Evolutionary conservation across 2,329 filamentous ascomycete genomes (phyloP), one percentile per base, ranked within the genome.

Genomic region (Aureobasidium sp.): DNA sequence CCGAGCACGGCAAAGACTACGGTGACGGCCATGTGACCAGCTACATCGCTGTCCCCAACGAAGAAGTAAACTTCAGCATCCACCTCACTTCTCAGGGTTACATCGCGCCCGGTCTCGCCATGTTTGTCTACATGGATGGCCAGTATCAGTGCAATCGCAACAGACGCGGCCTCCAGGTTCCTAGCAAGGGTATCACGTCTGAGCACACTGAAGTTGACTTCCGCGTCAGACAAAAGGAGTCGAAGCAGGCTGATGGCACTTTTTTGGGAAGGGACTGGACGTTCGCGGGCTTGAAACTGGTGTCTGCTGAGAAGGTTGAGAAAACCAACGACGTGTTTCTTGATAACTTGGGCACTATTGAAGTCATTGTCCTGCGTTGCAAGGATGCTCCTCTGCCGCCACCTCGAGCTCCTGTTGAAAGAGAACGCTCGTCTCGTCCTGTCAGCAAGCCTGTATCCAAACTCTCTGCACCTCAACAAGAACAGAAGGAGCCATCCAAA

Each of bases 141-240:
- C 74, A 83, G 8, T 88, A 88, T 67, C 86, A 88, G 70, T 86
- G 84, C 74, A 88, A 88, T 67, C 84, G 86, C 65, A 85, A 86
- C 72, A 77, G 81, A 45, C 76, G 79, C 45, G 74, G 80, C 42
- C 69, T 87, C 38, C 74, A 77, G 62, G 67, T 77, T 25, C 76
- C 77, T 18, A 67, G 61, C 10, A 66, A 67, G 6, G 69, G 64
- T 11, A 71, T 73, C 11, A 71, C 74, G 25, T 69, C 70, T 31
- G 71, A 72, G 8, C 73, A 77, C 55, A 76, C 78, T 29, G 72
- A 84, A 50, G 74, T 86, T 27, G 80, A 86, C 64, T 84, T 88
- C 62, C 73, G 77, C 10, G 76, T 88, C 5, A 79, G 85, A 2
- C 85, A 88, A 72, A 87, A 86, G 70, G 86, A 88, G 69, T 82